These are phyloP conservation scores for Moesziomyces parantarcticus DNA, from an alignment of 1,284 basidiomycete genomes.

Conservation along the genomic window DNA sequence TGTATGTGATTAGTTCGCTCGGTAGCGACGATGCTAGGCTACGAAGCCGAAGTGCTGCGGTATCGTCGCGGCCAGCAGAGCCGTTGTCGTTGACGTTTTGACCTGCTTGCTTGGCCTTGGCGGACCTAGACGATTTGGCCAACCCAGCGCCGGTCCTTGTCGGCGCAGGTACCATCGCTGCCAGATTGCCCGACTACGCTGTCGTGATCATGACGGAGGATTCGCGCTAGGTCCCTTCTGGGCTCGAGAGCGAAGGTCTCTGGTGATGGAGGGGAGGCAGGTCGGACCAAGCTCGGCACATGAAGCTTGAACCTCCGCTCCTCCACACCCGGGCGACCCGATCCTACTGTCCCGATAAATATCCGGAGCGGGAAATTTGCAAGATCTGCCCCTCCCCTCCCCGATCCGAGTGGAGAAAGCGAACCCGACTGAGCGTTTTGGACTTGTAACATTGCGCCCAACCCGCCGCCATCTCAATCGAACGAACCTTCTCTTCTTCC, in stretches of 20 bases:
- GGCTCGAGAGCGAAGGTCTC: not conserved
- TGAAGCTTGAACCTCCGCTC: too few relatives aligned
- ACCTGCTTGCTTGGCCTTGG: conserved; percentile 2
- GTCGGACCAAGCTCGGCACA: not conserved
- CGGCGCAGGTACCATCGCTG: conserved; percentile 36
- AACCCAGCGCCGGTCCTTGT: conserved; percentile 21
- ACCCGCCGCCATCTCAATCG: too few relatives aligned
- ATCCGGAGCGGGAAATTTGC: too few relatives aligned
- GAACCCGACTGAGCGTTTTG: not conserved
- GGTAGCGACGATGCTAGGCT: conserved; percentile 38
- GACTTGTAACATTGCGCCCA: not conserved
- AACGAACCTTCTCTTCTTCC: not conserved
- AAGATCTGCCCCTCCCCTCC: too few relatives aligned
- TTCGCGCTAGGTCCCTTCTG: not conserved
- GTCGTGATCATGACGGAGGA: conserved; percentile 2
- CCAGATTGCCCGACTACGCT: not conserved
- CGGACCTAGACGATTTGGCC: conserved; percentile 19
- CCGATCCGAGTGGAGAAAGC: not conserved
- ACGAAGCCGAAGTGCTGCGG: conserved; percentile 18
- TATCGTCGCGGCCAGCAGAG: conserved; percentile 3
- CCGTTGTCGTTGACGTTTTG: not conserved
- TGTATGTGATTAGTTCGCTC: conserved; percentile 38
- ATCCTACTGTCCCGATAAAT: too few relatives aligned
- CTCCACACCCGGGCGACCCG: not conserved
- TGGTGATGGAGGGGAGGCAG: not conserved